Evolutionary conservation across 139 green algal species (phyloP), one percentile per base, ranked within the genome.

Genomic region (Chlorella vulgaris): DNA sequence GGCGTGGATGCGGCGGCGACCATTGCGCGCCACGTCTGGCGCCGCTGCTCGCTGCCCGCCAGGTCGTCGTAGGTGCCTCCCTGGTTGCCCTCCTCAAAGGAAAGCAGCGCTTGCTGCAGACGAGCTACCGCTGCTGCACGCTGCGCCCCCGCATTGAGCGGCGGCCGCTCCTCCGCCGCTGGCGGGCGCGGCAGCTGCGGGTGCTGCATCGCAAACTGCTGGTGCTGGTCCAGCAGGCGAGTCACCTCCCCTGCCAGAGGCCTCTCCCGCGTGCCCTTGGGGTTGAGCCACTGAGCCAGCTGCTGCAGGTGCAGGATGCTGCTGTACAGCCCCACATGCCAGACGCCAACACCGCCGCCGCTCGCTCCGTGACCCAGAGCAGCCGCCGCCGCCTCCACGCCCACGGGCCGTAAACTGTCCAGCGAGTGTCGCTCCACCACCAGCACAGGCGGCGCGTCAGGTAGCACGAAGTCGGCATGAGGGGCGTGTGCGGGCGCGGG

Each of bases 231-330:
- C 33, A 76, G 33, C 63, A 83, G 65, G 24, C 36, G 43, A 6
- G 50, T 55, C 13, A 83, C 77, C 5, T 33, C 15, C 36, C 82
- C 60, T 1, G 62, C 77, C 66, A 94, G 78, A 8, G 75, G 50
- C 7, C 75, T 51, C 66, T 87, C 83, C 24, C 83, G 61, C 31
- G 42, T 43, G 39, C 90, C 90, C 50, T 79, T 75, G 39, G 71
- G 75, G 74, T 89, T 87, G 36, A 90, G 77, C 78, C 70, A 90
- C 21, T 61, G 35, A 28, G 86, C 63, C 24, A 91, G 84, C 53
- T 39, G 51, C 31, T 85, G 65, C 58, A 91, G 47, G 31, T 70
- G 36, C 13, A 55, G 47, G 26, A 43, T 51, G 26, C 28, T 33
- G 33, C 28, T 55, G 61, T 90, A 91, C 53, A 85, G 4, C 26